Base-by-base conservation (phyloP, 2,329 filamentous ascomycete species). In the Nigrospora osmanthi region DNA sequence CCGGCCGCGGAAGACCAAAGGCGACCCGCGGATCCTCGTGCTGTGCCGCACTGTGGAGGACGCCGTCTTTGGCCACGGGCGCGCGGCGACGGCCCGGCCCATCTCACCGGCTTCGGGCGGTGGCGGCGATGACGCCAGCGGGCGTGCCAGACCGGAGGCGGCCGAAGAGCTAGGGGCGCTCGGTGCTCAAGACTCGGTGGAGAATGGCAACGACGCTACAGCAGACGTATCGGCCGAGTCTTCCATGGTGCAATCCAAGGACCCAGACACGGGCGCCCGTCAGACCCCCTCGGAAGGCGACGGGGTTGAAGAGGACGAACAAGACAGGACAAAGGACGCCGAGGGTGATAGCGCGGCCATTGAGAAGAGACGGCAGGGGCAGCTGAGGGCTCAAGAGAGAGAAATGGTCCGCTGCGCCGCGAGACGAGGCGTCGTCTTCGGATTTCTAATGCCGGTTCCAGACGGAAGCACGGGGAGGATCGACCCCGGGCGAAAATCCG, bases 341-440 rank as follows among this genome's bases (percentile, higher is more conserved):
- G 61, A 68, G 14, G 75, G 80, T 56, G 75, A 70, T 3, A 67
- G 70, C 2, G 72, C 74, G 51, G 72, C 75, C 64, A 55, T 69
- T 34, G 60, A 66, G 48, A 75, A 72, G 58, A 60, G 75, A 19
- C 56, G 61, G 12, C 66, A 76, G 43, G 75, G 76, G 0, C 68
- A 76, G 55, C 66, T 61, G 47, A 58, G 61, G 38, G 70, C 70
- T 4, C 65, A 71, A 47, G 67, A 72, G 57, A 62, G 49, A 28
- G 49, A 53, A 45, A 54, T 54, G 53, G 51, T 56, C n/a, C 45
- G 49, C 28, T 50, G 49, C 17, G 51, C 52, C 3, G 83, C 83
- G 2, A 73, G 82, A 52, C 69, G 80, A 17, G 73, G 72, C 2
- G 75, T 75, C 46, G 76, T 75, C 0, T 80, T 80, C 61, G 76